These are phyloP conservation scores for Zea mays DNA, from an alignment of 176 grass and related monocot genomes.

Conservation along the genomic window DNA sequence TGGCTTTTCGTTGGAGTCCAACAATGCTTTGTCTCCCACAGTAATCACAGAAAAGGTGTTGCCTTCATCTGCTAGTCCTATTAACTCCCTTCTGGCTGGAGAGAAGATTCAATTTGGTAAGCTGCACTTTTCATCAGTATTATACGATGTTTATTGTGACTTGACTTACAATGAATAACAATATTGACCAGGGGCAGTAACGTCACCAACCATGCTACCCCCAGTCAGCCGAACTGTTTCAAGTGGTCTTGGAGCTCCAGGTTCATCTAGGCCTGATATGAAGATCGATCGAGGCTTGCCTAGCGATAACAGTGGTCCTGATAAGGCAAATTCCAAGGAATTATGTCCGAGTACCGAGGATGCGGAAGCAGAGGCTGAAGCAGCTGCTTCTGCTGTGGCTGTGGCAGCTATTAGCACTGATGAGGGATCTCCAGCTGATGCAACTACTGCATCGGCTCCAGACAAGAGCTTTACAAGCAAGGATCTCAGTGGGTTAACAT, in stretches of 20 bases:
- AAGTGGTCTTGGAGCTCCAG: constrained; percentile 76
- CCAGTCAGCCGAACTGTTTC: constrained; percentile 59
- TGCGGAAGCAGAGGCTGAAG: constrained; percentile 77
- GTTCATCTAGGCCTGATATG: constrained; percentile 64
- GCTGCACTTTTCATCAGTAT: constrained; percentile 36
- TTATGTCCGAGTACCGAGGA: constrained; percentile 50
- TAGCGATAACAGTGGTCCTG: constrained; percentile 40
- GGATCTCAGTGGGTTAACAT: constrained; percentile 51
- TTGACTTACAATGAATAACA: constrained; percentile 33
- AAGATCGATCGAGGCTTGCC: constrained; percentile 54
- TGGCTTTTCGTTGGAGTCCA: constrained; percentile 62
- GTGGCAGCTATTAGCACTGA: constrained; percentile 91
- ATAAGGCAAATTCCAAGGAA: constrained; percentile 40
- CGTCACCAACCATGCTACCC: constrained; percentile 69
- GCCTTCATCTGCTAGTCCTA: constrained; percentile 62
- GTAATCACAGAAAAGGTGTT: constrained; percentile 51
- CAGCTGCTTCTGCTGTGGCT: constrained; percentile 91
- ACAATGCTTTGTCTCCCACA: constrained; percentile 43
- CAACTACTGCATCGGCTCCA: constrained; percentile 46
- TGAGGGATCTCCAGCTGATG: constrained; percentile 62
- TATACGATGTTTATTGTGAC: constrained; percentile 6
- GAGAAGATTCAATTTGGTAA: constrained; percentile 99
- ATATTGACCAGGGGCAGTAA: constrained; percentile 73
- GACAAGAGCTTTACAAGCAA: constrained; percentile 62
- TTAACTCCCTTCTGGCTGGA: constrained; percentile 79